A percentile compares a stretch with the other conserved stretches of the same genome.
Evolutionary conservation across 1,284 basidiomycete genomes (phyloP).

Genomic region (Rhodotorula sp.): DNA sequence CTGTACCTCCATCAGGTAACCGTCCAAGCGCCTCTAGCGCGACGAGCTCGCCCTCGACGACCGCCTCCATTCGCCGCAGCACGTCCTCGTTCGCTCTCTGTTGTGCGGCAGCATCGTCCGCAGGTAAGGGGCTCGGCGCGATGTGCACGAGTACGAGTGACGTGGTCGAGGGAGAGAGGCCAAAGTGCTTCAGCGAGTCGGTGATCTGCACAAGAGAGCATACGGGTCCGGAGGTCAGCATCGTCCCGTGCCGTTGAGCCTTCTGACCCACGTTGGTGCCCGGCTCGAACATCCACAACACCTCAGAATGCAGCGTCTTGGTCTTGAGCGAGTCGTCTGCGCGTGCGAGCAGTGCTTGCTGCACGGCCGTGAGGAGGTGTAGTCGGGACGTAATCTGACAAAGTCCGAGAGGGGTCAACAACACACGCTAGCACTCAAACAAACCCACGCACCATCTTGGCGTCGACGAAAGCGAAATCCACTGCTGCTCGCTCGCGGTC

Average conservation of each 20-base stretch:
- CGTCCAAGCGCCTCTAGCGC: conserved; percentile 51
- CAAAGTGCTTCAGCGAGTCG: conserved; percentile 80
- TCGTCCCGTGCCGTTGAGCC: neutral
- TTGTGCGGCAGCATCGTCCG: neutral
- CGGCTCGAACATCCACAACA: conserved; percentile 78
- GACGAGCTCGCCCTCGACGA: conserved; percentile 61
- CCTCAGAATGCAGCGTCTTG: conserved; percentile 79
- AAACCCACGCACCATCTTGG: conserved; percentile 56
- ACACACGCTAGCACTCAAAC: neutral
- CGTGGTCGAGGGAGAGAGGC: conserved; percentile 68
- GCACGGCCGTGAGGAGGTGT: conserved; percentile 77
- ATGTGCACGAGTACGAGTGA: conserved; percentile 74
- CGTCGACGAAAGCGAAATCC: conserved; percentile 87
- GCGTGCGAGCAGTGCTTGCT: conserved; percentile 74
- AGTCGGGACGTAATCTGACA: conserved; percentile 67
- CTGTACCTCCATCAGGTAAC: conserved; percentile 45
- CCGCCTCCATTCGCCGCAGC: conserved; percentile 58
- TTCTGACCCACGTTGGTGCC: conserved; percentile 68
- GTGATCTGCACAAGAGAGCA: conserved; percentile 62
- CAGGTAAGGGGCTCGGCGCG: conserved; percentile 44
- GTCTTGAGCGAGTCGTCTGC: conserved; percentile 63
- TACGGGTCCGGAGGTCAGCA: neutral
- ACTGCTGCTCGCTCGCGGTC: conserved; percentile 69
- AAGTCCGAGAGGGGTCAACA: neutral
- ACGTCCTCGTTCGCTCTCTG: conserved; percentile 53